Evolutionary conservation across 805 yeast genomes (phyloP), one percentile per base, ranked within the genome.

Genomic region (Millerago galiae): DNA sequence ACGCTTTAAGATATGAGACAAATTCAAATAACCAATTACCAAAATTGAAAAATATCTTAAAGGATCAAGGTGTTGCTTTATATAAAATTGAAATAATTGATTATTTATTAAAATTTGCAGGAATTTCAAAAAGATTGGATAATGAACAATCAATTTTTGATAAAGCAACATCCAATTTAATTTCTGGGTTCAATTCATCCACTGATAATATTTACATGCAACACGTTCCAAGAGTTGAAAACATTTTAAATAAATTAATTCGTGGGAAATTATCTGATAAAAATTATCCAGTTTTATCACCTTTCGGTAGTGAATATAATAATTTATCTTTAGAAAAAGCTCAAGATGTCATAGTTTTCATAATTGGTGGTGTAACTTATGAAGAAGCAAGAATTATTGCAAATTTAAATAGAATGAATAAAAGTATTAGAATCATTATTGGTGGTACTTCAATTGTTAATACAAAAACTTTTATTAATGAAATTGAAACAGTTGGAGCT

Each of bases 351-450:
- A 71, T 85, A 4, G 66, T 85, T 1, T 85, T 79, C 56, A 63
- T 84, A 40, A 77, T 87, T 40, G 98, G 97, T 6, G 99, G 99
- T 13, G 83, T 76, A 2, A 91, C 98, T 1, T 88, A 78, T 58
- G 98, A 91, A 61, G 99, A 93, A 60, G 86, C 95, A 0, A 74
- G 96, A 47, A 63, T 89, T 18, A 78, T 90, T 5, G 78, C 83
- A 42, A 85, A 88, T 47, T 69, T 89, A 48, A 81, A 83, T 55
- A 63, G 63, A 25, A 66, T 76, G 18, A 54, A 59, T 33, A 74
- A 74, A 29, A 77, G 75, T 9, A 70, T 84, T 35, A 75, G 87
- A 49, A 68, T 86, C 13, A 71, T 88, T 1, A 64, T 90, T n/a
- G 99, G 99, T 8, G 89, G 96, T 26, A 79, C 88, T 1, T 61